A percentile compares a stretch with the other conserved stretches of the same genome.
phyloP scores from a whole-genome alignment of 1,139 yeast species.

The Pichia terricola region DNA sequence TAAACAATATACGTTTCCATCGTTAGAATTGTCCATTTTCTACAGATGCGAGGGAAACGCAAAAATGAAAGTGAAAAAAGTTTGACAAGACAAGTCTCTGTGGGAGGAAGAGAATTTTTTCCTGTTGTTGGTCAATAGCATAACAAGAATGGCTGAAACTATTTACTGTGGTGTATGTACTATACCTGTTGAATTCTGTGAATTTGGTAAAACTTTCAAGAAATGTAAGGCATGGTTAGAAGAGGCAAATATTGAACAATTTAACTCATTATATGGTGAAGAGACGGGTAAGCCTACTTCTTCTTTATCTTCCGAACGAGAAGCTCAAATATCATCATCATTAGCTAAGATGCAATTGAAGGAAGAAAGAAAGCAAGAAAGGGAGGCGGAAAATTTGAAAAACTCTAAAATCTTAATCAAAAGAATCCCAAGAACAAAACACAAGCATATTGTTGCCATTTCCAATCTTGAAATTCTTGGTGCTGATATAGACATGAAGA shows the following conservation, averaged over 20 bases:
- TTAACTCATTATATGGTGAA: constrained; percentile 49
- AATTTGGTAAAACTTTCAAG: constrained; percentile 73
- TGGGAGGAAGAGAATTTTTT: no score
- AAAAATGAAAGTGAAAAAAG: no score
- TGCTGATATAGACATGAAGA: constrained; percentile 81
- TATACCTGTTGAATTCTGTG: constrained; percentile 90
- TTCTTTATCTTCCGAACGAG: constrained; percentile 61
- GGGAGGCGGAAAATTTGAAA: constrained; percentile 71
- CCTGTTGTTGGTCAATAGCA: no score
- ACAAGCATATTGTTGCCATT: constrained; percentile 81
- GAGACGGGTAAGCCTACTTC: constrained; percentile 33
- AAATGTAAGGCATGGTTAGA: constrained; percentile 81
- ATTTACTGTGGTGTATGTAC: constrained; percentile 78
- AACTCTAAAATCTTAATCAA: constrained; percentile 74
- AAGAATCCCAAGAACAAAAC: constrained; percentile 82
- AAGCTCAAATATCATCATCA: constrained; percentile 73
- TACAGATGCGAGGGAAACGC: no score
- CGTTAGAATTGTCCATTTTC: no score
- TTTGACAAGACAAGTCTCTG: no score
- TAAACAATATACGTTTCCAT: not conserved
- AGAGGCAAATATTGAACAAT: constrained; percentile 48
- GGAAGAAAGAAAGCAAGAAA: constrained; percentile 80
- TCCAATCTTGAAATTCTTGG: constrained; percentile 67
- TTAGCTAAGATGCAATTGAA: constrained; percentile 78
- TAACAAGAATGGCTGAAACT: not conserved